These are phyloP conservation scores for Euphorbia lathyris DNA, from an alignment of 345 rosid species.

Conservation along the genomic window DNA sequence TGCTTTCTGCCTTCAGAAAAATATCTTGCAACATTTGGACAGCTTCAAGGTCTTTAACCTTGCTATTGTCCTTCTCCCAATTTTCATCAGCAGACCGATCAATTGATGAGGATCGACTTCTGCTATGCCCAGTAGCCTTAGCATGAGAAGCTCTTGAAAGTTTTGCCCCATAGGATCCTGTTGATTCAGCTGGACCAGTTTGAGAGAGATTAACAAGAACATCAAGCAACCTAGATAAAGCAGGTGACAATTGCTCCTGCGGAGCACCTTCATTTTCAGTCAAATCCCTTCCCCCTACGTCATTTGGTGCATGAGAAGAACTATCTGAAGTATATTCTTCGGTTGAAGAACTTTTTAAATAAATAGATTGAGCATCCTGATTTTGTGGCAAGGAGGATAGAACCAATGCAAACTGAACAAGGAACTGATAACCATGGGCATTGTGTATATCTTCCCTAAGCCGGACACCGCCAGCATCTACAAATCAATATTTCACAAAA, in stretches of 20 bases:
- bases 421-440: constrained; percentile 99
- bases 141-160: constrained; percentile 49
- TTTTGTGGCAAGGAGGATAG: constrained; percentile 64
- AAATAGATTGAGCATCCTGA: constrained; percentile 33
- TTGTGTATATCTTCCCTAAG: constrained; percentile 96
- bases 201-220: constrained; percentile 86
- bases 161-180: constrained; percentile 40
- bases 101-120: constrained; percentile 57
- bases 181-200: constrained; percentile 71
- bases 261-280: constrained; percentile 45
- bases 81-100: constrained; percentile 65
- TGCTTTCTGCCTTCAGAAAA: constrained; percentile 82
- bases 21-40: constrained; percentile 97
- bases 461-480: constrained; percentile 87
- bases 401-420: constrained; percentile 90
- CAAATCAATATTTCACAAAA: constrained; percentile 36
- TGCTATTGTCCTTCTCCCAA: constrained; percentile 75
- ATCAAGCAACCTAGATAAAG: constrained; percentile 90
- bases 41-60: constrained; percentile 99
- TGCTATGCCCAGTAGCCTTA: constrained; percentile 53
- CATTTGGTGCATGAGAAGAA: constrained; percentile 34
- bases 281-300: constrained; percentile 26
- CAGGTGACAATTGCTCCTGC: constrained; percentile 61
- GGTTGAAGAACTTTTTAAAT: constrained; percentile 36
- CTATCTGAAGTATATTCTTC: constrained; percentile 35